Percentiles rank a stretch among this genome's conserved stretches.
Evolutionary conservation across 352 stramenopile species (phyloP).

Genomic region (Phytophthora pistaciae): DNA sequence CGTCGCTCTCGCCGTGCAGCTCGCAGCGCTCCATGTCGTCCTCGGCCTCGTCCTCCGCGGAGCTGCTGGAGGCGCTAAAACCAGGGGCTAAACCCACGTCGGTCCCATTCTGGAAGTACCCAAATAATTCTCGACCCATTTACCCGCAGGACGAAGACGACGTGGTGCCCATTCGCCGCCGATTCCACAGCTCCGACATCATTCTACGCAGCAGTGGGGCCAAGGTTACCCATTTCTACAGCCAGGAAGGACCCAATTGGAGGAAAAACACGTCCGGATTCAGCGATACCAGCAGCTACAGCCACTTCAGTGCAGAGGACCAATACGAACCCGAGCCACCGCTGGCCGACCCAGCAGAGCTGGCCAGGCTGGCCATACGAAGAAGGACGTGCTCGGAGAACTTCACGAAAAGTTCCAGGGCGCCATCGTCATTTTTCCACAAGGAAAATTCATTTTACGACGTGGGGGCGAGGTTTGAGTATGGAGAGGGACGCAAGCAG

Average conservation of each 20-base stretch:
- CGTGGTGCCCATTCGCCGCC: slow-evolving; percentile 40
- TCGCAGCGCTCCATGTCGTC: slow-evolving; percentile 22
- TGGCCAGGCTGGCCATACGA: slow-evolving; percentile 23
- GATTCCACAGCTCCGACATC: slow-evolving; percentile 75
- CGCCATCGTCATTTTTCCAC: slow-evolving; percentile 33
- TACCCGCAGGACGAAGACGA: slow-evolving; percentile 9
- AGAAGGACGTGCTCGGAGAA: slow-evolving; percentile 49
- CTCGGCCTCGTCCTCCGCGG: slow-evolving; percentile 1
- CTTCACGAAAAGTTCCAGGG: slow-evolving; percentile 42
- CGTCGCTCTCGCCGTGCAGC: slow-evolving; percentile 36
- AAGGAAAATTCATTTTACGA: slow-evolving; percentile 20
- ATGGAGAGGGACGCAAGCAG: slow-evolving; percentile 9
- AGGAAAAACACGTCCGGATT: slow-evolving; percentile 25
- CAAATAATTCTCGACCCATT: background rate
- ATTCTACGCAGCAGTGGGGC: slow-evolving; percentile 36
- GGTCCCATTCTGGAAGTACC: slow-evolving; percentile 12
- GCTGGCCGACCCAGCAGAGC: slow-evolving; percentile 24
- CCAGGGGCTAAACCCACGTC: background rate
- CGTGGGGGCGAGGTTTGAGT: slow-evolving; percentile 6
- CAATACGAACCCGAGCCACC: slow-evolving; percentile 37
- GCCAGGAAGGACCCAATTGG: slow-evolving; percentile 20
- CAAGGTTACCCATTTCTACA: slow-evolving; percentile 21
- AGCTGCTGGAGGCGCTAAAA: slow-evolving; percentile 6
- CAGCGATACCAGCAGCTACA: slow-evolving; percentile 24
- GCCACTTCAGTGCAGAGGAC: slow-evolving; percentile 15